These are phyloP conservation scores for Osmanthus fragrans DNA, from an alignment of 257 asterid genomes.

Conservation along the genomic window DNA sequence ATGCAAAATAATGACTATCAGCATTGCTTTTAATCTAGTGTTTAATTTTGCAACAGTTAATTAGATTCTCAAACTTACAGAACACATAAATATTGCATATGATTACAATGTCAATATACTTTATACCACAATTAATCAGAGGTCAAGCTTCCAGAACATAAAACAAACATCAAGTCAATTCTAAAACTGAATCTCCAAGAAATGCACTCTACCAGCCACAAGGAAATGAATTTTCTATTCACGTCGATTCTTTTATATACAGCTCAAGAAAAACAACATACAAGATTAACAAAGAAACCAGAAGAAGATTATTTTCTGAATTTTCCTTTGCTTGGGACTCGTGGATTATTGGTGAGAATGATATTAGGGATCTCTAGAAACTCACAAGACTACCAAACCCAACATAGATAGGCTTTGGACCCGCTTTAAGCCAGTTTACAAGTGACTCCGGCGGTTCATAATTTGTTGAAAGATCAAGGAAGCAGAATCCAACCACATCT, in stretches of 20 bases:
- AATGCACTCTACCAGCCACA: neutral
- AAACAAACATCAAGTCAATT: neutral
- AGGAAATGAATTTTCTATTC: neutral
- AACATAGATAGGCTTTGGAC: neutral
- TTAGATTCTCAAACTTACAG: neutral
- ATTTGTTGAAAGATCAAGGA: constrained; percentile 92
- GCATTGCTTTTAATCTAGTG: no score
- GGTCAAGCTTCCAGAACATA: neutral
- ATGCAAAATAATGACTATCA: no score
- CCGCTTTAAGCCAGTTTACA: constrained; percentile 63
- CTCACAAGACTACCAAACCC: constrained; percentile 26
- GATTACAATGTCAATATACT: neutral
- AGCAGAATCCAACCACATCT: constrained; percentile 97
- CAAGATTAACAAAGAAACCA: neutral
- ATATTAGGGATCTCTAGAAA: neutral
- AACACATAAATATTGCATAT: neutral
- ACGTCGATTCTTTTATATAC: neutral
- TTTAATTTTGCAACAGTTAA: neutral
- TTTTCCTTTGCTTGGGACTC: neutral
- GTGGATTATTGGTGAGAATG: neutral
- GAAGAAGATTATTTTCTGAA: neutral
- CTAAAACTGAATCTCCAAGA: neutral
- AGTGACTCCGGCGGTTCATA: constrained; percentile 87
- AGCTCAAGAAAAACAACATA: neutral
- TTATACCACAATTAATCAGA: neutral